Conservation (phyloP, 176 grass and related monocot genomes). For the Miscanthus lutarioriparius region DNA sequence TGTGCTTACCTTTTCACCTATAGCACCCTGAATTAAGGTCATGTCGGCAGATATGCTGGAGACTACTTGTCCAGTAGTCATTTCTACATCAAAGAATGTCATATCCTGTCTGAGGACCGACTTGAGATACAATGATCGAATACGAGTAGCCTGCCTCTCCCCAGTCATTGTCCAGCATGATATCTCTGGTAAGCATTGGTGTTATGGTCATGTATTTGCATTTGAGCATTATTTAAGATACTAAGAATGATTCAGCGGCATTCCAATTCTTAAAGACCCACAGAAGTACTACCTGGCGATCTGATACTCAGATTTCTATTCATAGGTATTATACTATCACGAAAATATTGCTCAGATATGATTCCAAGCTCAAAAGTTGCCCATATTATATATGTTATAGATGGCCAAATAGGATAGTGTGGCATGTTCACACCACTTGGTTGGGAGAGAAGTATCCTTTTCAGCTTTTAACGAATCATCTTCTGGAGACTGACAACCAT, state of each 20-base stretch:
- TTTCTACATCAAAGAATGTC: constrained; percentile 71
- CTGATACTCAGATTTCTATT: not conserved
- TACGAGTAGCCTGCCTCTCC: constrained; percentile 59
- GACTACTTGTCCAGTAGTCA: constrained; percentile 50
- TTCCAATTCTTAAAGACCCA: not conserved
- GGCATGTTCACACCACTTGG: not conserved
- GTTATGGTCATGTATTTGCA: not conserved
- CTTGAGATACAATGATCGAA: constrained; percentile 61
- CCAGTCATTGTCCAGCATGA: constrained; percentile 68
- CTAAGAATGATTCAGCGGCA: not conserved
- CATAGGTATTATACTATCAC: not conserved
- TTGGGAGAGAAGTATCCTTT: not conserved
- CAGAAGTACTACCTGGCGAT: not conserved
- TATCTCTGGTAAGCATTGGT: constrained; percentile 45
- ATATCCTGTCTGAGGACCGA: constrained; percentile 64
- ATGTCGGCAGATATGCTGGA: constrained; percentile 53
- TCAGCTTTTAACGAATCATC: not conserved
- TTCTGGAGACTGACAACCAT: not conserved
- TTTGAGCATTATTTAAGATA: not conserved
- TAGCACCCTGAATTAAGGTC: constrained; percentile 58
- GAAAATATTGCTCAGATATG: not conserved
- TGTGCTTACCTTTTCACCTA: constrained; percentile 61
- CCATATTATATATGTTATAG: not conserved
- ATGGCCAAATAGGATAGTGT: not conserved
- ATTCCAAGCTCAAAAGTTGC: not conserved